phyloP scores from a whole-genome alignment of 495 filamentous ascomycete genomes.

The Penicillium salamii region DNA sequence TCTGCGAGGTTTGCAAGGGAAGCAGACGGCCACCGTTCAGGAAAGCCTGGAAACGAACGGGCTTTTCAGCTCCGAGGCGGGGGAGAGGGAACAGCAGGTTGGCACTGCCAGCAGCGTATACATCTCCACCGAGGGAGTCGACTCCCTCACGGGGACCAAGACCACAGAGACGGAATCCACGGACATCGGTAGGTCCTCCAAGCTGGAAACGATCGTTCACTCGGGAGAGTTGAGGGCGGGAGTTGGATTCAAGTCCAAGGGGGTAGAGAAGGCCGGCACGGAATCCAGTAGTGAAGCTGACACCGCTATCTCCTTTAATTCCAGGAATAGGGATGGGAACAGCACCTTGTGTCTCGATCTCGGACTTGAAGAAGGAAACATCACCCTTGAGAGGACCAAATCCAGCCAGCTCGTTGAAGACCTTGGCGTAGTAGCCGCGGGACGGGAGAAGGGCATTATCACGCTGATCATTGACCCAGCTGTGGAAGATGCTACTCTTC shows the following conservation, averaged over 20 bases:
- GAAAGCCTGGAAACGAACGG: conserved; percentile 86
- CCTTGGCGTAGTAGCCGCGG: conserved; percentile 73
- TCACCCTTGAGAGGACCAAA: conserved; percentile 82
- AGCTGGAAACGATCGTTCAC: conserved; percentile 95
- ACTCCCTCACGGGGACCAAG: conserved; percentile 80
- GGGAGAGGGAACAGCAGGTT: conserved; percentile 84
- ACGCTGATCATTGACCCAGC: conserved; percentile 72
- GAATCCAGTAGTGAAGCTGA: conserved; percentile 65
- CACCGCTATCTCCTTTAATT: conserved; percentile 63
- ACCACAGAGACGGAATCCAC: conserved; percentile 86
- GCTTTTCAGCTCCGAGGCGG: conserved; percentile 69
- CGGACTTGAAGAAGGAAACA: conserved; percentile 84
- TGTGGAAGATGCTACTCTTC: conserved; percentile 81
- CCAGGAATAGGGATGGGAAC: conserved; percentile 68
- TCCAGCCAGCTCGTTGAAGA: conserved; percentile 78
- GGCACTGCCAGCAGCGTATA: conserved; percentile 83
- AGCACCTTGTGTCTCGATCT: conserved; percentile 75
- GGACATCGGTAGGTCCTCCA: conserved; percentile 90
- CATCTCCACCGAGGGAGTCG: conserved; percentile 86
- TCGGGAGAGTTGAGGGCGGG: conserved; percentile 59
- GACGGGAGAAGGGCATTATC: conserved; percentile 82
- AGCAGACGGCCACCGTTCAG: conserved; percentile 86
- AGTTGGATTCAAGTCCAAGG: conserved; percentile 51
- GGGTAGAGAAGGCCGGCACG: conserved; percentile 64
- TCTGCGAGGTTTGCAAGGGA: conserved; percentile 60